A percentile compares a stretch with the other conserved stretches of the same genome.
Evolutionary conservation across 2,329 filamentous ascomycete species (phyloP).

Genomic region (Allantophomopsis cytisporea): DNA sequence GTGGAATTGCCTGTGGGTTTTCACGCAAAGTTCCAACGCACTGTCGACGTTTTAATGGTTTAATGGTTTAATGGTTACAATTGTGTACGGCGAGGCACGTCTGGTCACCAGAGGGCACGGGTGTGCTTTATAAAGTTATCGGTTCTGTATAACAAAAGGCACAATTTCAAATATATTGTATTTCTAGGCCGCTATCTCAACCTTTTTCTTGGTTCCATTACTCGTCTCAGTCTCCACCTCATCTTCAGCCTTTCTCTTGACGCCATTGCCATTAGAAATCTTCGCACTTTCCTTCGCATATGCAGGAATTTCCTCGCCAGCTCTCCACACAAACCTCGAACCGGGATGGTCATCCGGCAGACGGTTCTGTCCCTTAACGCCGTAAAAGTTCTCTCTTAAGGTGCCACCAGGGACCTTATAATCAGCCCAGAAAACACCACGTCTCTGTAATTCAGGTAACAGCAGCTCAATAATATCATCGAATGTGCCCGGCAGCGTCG

Average conservation of each 20-base stretch:
- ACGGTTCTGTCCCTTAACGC: conserved; percentile 15
- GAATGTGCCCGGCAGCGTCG: conserved; percentile 50
- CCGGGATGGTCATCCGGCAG: conserved; percentile 21
- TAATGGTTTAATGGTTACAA: too few species aligned
- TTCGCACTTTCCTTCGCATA: conserved; percentile 8
- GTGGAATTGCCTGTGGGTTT: conserved; percentile 53
- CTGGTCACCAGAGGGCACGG: too few species aligned
- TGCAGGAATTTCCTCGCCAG: conserved; percentile 18
- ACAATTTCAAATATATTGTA: too few species aligned
- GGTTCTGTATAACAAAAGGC: too few species aligned
- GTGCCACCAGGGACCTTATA: conserved; percentile 23
- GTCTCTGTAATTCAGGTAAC: conserved; percentile 44
- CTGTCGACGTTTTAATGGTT: conserved; percentile 20
- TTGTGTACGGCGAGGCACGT: too few species aligned
- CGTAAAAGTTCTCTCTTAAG: conserved; percentile 23
- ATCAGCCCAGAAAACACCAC: conserved; percentile 41
- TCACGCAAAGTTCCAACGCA: conserved; percentile 51
- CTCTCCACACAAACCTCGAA: conserved; percentile 20
- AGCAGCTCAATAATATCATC: conserved; percentile 51
- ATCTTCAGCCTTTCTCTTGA: too few species aligned
- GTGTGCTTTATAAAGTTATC: too few species aligned
- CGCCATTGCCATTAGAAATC: too few species aligned
- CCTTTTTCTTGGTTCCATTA: background rate
- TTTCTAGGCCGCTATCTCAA: background rate
- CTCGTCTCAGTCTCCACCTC: background rate